These are phyloP conservation scores for Stephania japonica DNA, from an alignment of 164 flowering plant species.

Conservation along the genomic window DNA sequence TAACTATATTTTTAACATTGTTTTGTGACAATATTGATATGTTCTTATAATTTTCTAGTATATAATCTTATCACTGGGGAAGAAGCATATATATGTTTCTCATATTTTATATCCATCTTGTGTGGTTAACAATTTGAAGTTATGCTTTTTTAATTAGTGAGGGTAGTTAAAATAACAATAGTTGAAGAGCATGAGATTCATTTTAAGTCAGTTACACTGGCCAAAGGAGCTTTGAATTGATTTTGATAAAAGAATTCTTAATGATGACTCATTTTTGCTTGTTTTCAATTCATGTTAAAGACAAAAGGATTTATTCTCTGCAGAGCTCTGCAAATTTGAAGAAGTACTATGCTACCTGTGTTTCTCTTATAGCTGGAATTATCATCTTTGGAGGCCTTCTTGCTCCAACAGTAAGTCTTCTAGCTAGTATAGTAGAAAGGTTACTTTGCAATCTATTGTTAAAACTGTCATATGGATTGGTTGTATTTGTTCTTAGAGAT, in stretches of 20 bases:
- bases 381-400: conserved; percentile 94
- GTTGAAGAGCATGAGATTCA: background rate
- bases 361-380: conserved; percentile 73
- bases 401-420: conserved; percentile 80
- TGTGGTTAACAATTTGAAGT: background rate
- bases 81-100: background rate
- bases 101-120: background rate
- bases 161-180: background rate
- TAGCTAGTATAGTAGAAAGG: background rate
- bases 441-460: background rate
- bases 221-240: background rate
- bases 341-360: conserved; percentile 77
- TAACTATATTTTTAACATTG: conserved; percentile 13
- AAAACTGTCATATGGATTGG: background rate
- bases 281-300: background rate
- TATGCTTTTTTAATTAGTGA: background rate
- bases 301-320: conserved; percentile 13
- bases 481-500: background rate
- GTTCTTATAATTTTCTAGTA: too few relatives aligned
- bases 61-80: background rate
- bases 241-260: background rate
- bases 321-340: conserved; percentile 80
- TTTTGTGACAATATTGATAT: background rate
- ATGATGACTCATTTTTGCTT: background rate
- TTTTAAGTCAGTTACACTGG: background rate